Evolutionary conservation across 768 basidiomycete species (phyloP).

Genomic region (Lactarius psammicola): DNA sequence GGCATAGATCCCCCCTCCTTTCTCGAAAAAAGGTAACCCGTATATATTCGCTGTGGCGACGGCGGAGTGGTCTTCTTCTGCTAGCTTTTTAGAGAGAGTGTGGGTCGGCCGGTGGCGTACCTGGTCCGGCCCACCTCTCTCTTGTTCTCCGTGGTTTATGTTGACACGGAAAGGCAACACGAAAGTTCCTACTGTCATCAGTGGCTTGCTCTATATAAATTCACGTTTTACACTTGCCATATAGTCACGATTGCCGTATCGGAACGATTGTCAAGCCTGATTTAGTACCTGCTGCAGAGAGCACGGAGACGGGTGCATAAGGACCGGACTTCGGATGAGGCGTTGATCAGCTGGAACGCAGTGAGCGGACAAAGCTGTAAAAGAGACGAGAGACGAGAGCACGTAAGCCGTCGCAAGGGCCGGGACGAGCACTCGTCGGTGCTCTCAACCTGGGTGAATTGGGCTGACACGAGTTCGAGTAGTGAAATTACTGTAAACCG

Average conservation of each 20-base stretch:
- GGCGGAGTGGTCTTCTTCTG: neutral
- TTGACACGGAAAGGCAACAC: neutral
- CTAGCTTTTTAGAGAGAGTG: too few species aligned
- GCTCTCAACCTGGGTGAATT: too few species aligned
- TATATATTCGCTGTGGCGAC: neutral
- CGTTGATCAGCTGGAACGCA: neutral
- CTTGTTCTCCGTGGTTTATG: neutral
- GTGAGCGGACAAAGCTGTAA: too few species aligned
- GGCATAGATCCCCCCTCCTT: conserved; percentile 47
- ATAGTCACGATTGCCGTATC: neutral
- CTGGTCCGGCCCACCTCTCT: neutral
- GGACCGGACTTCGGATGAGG: neutral
- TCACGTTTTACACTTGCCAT: neutral
- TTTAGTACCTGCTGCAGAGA: neutral
- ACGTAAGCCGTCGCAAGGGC: neutral
- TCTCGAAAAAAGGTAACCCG: neutral
- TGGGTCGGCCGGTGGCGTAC: neutral
- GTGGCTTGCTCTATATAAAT: neutral
- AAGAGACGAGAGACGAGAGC: neutral
- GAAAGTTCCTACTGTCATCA: neutral
- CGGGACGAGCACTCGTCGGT: too few species aligned
- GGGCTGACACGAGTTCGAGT: too few species aligned
- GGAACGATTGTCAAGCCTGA: neutral
- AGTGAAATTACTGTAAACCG: too few species aligned
- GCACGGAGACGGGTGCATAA: neutral